Conservation (phyloP, 306 rosid species). For the Rosa multiflora region DNA sequence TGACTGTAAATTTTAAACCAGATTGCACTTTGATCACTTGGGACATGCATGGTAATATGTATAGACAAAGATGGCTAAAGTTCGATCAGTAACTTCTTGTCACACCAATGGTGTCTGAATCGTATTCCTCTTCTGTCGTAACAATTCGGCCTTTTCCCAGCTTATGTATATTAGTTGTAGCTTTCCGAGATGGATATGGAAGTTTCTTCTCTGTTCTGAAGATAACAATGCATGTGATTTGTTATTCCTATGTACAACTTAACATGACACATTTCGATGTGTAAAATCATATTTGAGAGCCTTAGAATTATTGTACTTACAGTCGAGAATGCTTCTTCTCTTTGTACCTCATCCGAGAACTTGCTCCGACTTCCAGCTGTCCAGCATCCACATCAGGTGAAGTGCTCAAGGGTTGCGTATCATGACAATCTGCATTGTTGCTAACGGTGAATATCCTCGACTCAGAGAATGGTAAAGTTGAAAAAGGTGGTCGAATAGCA, state of each 20-base stretch:
- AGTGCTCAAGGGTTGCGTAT: slow-evolving; percentile 26
- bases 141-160: slow-evolving; percentile 42
- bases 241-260: neutral
- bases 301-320: slow-evolving; percentile 35
- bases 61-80: slow-evolving; percentile 16
- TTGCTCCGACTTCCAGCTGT: slow-evolving; percentile 29
- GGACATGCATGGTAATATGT: neutral
- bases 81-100: slow-evolving; percentile 27
- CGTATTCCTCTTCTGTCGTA: slow-evolving; percentile 41
- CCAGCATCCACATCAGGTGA: slow-evolving; percentile 34
- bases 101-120: slow-evolving; percentile 18
- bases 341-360: slow-evolving; percentile 36
- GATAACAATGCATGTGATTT: slow-evolving; percentile 7
- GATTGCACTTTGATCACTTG: neutral
- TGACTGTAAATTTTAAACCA: neutral
- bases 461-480: slow-evolving; percentile 41
- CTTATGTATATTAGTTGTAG: slow-evolving; percentile 37
- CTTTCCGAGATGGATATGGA: slow-evolving; percentile 41
- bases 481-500: slow-evolving; percentile 31
- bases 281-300: neutral
- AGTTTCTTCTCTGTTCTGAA: slow-evolving; percentile 54
- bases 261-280: neutral
- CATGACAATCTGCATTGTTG: slow-evolving; percentile 30
- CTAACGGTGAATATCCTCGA: slow-evolving; percentile 44
- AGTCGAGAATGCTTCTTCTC: slow-evolving; percentile 42